phyloP scores from a whole-genome alignment of 1,284 basidiomycete species.

The Porodaedalea pini region DNA sequence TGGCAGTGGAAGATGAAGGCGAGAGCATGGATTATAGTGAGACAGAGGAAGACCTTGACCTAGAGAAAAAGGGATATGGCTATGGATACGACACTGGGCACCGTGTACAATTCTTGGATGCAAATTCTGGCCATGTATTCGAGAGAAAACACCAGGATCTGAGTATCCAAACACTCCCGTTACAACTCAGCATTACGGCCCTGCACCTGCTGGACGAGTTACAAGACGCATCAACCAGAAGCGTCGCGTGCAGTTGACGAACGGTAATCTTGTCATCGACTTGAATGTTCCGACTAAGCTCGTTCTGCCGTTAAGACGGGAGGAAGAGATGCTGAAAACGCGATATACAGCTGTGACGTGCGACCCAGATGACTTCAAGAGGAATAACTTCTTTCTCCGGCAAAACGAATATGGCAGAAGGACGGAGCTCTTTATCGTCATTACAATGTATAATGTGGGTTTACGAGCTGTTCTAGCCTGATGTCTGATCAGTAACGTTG shows the following conservation, averaged over 20 bases:
- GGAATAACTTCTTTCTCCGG: constrained; percentile 78
- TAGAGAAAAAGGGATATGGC: constrained; percentile 31
- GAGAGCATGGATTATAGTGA: constrained; percentile 46
- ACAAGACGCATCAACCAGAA: constrained; percentile 70
- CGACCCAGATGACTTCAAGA: constrained; percentile 90
- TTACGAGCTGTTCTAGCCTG: neutral
- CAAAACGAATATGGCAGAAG: constrained; percentile 78
- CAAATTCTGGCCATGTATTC: constrained; percentile 2
- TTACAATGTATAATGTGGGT: constrained; percentile 93
- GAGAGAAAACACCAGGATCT: constrained; percentile 33
- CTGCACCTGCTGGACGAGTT: constrained; percentile 77
- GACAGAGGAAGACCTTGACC: constrained; percentile 26
- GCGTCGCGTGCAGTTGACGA: constrained; percentile 68
- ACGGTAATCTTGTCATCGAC: constrained; percentile 86
- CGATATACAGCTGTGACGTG: constrained; percentile 89
- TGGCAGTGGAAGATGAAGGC: constrained; percentile 42
- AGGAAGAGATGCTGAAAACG: constrained; percentile 81
- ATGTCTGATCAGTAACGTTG: neutral
- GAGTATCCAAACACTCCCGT: constrained; percentile 40
- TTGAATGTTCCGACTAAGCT: constrained; percentile 82
- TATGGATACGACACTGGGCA: constrained; percentile 26
- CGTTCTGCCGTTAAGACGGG: constrained; percentile 76
- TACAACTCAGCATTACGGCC: constrained; percentile 81
- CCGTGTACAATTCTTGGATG: constrained; percentile 12
- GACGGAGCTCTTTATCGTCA: constrained; percentile 92